These are phyloP conservation scores for Taiwanofungus camphoratus DNA, from an alignment of 1,284 basidiomycete species.

Conservation along the genomic window DNA sequence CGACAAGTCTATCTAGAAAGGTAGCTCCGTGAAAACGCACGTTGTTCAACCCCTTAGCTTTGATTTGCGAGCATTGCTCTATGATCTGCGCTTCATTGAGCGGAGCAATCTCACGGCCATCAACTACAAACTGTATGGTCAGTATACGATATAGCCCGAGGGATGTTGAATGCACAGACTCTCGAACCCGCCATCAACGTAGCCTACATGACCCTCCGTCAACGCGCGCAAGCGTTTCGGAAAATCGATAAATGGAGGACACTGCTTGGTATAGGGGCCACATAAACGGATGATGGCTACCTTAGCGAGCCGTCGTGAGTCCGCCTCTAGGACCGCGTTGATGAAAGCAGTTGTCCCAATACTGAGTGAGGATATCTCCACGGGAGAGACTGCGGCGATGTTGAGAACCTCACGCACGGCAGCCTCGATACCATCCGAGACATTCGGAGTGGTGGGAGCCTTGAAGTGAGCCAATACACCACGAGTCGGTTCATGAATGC, in stretches of 20 bases:
- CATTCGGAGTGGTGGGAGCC: constrained; percentile 44
- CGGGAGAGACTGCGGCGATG: constrained; percentile 29
- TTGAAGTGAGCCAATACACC: constrained; percentile 47
- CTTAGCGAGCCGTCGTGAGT: constrained; percentile 39
- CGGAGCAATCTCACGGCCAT: constrained; percentile 40
- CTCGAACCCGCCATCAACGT: constrained; percentile 45
- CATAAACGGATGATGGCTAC: constrained; percentile 53
- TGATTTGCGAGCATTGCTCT: constrained; percentile 36
- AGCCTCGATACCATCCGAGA: constrained; percentile 46
- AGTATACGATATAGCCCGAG: background rate
- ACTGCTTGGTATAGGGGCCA: constrained; percentile 37
- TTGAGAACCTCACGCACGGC: constrained; percentile 36
- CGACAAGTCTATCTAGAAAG: too few species aligned
- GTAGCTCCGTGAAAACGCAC: constrained; percentile 15
- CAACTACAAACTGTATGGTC: constrained; percentile 26
- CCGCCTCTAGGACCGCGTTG: constrained; percentile 49
- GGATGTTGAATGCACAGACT: constrained; percentile 19
- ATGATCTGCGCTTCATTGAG: constrained; percentile 36
- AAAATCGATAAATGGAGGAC: constrained; percentile 42
- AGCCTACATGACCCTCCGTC: constrained; percentile 38
- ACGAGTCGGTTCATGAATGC: constrained; percentile 27
- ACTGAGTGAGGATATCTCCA: constrained; percentile 36
- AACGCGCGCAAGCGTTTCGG: constrained; percentile 34
- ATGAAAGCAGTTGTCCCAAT: constrained; percentile 51
- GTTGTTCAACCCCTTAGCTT: constrained; percentile 34